A percentile compares a stretch with the other conserved stretches of the same genome.
Evolutionary conservation across 352 stramenopile species (phyloP).

Genomic region (Globisporangium acanthophoron): DNA sequence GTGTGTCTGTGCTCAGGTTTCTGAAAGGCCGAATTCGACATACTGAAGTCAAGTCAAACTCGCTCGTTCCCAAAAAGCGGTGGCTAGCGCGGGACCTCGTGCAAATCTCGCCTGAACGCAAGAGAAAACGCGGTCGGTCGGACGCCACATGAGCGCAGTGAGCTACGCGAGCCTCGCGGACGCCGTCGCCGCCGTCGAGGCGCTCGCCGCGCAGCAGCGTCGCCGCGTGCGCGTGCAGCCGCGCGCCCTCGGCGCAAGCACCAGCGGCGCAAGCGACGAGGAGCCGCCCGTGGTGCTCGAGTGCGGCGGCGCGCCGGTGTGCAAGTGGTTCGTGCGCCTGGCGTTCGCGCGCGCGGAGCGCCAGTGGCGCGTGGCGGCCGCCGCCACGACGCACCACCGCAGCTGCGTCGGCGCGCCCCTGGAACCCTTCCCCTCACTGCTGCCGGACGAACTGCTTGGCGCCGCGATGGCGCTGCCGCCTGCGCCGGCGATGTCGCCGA

Average conservation of each 20-base stretch:
- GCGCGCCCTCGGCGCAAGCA: slow-evolving; percentile 8
- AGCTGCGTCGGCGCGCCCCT: slow-evolving; percentile 5
- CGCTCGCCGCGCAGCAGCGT: slow-evolving; percentile 33
- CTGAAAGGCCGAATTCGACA: no score
- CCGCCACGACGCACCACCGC: slow-evolving; percentile 60
- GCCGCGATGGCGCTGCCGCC: neutral
- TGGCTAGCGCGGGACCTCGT: no score
- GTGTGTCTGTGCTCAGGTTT: no score
- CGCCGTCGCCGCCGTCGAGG: slow-evolving; percentile 53
- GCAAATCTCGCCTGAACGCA: neutral
- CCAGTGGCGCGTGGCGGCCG: slow-evolving; percentile 72
- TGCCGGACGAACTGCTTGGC: neutral
- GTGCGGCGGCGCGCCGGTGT: slow-evolving; percentile 55
- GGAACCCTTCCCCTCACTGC: no score
- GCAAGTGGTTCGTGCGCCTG: slow-evolving; percentile 75
- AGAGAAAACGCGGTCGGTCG: neutral
- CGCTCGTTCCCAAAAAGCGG: no score
- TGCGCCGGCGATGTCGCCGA: neutral
- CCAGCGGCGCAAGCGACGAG: no score
- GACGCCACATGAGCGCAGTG: slow-evolving; percentile 45
- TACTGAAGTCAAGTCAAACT: no score
- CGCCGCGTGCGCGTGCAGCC: slow-evolving; percentile 23
- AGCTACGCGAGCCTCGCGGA: slow-evolving; percentile 61
- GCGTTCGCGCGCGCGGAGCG: slow-evolving; percentile 57
- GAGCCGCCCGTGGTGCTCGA: slow-evolving; percentile 33